phyloP scores from a whole-genome alignment of 495 filamentous ascomycete genomes.

The Penicillium alfredii region DNA sequence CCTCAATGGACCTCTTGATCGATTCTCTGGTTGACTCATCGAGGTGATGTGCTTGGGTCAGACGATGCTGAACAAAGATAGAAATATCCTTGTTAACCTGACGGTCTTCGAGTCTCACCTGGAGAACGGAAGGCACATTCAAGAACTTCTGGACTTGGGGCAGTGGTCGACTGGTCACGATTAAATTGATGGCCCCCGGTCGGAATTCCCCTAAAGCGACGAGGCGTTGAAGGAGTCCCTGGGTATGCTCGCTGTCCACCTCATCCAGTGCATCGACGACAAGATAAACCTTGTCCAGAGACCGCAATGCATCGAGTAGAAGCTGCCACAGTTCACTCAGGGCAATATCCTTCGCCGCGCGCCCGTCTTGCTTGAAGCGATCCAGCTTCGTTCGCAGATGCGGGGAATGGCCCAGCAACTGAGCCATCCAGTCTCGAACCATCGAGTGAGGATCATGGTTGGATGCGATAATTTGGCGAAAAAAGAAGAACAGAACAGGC shows the following conservation, averaged over 20 bases:
- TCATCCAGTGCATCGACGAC: conserved; percentile 47
- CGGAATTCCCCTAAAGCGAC: conserved; percentile 28
- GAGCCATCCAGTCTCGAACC: conserved; percentile 40
- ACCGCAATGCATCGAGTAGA: conserved; percentile 17
- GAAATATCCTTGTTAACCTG: conserved; percentile 38
- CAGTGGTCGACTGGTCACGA: conserved; percentile 39
- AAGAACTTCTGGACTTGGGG: conserved; percentile 1
- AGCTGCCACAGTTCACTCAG: conserved; percentile 17
- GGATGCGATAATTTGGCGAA: conserved; percentile 45
- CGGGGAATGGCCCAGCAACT: conserved; percentile 35
- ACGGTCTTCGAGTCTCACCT: conserved; percentile 32
- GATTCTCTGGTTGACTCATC: conserved; percentile 25
- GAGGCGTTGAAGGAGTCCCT: conserved; percentile 29
- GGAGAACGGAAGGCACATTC: conserved; percentile 6
- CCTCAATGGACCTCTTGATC: no score
- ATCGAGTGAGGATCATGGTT: conserved; percentile 40
- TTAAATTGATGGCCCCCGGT: conserved; percentile 35
- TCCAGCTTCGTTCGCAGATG: conserved; percentile 30
- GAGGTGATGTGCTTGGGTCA: conserved; percentile 10
- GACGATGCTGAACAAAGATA: conserved; percentile 28
- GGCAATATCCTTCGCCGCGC: conserved; percentile 1
- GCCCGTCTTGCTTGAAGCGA: not conserved
- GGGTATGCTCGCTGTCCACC: conserved; percentile 36
- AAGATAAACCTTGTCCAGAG: conserved; percentile 34
- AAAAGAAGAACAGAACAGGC: conserved; percentile 50